A percentile compares a stretch with the other conserved stretches of the same genome.
phyloP scores from a whole-genome alignment of 2,329 filamentous ascomycete species.

The Colletotrichum plurivorum region DNA sequence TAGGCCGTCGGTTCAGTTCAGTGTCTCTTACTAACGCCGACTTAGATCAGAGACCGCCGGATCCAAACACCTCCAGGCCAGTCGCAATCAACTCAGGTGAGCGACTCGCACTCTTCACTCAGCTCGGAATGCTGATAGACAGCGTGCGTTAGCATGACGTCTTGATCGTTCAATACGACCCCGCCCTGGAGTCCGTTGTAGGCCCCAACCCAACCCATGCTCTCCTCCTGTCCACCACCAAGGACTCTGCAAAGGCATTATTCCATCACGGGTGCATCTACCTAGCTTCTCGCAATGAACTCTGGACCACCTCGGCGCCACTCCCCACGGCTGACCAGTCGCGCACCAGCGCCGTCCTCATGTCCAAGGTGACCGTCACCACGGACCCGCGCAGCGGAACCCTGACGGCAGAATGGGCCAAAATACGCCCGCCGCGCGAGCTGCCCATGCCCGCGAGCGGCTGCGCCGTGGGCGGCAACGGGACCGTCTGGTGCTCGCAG shows the following conservation, averaged over 20 bases:
- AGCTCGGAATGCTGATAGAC: not conserved
- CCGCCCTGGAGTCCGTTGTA: conserved; percentile 51
- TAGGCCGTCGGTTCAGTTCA: not conserved
- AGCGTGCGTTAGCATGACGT: conserved; percentile 39
- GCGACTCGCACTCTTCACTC: not conserved
- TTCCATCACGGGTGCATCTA: conserved; percentile 63
- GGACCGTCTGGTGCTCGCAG: conserved; percentile 59
- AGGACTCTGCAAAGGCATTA: conserved; percentile 58
- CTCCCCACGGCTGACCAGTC: conserved; percentile 55
- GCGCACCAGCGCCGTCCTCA: conserved; percentile 58
- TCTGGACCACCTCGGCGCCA: conserved; percentile 62
- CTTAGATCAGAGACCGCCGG: conserved; percentile 31
- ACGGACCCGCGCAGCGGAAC: conserved; percentile 47
- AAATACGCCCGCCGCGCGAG: conserved; percentile 56
- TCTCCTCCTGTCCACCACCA: conserved; percentile 57
- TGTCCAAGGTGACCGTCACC: conserved; percentile 57
- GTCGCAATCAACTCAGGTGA: conserved; percentile 9
- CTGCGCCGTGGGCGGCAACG: conserved; percentile 61
- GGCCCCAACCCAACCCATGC: conserved; percentile 53
- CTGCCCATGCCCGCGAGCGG: conserved; percentile 61
- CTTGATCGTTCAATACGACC: conserved; percentile 54
- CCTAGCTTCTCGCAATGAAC: conserved; percentile 54
- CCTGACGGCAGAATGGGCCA: conserved; percentile 54
- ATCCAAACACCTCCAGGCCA: conserved; percentile 1
- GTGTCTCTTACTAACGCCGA: not conserved